These are phyloP conservation scores for Didymosphaeria variabile DNA, from an alignment of 2,329 filamentous ascomycete genomes.

Conservation along the genomic window DNA sequence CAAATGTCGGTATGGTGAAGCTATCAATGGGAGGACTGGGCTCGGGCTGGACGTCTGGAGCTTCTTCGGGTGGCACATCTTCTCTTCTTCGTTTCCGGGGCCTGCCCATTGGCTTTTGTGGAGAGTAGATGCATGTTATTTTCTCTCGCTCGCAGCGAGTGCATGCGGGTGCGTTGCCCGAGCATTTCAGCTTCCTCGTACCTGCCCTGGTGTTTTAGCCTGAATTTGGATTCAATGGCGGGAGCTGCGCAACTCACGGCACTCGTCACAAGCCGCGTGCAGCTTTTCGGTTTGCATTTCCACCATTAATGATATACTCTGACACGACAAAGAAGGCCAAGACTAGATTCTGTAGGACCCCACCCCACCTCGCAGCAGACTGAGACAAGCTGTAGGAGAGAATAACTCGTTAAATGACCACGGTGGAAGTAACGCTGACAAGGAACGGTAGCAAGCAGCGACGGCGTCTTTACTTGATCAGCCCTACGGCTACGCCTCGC, in stretches of 20 bases:
- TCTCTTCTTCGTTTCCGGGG: constrained; percentile 57
- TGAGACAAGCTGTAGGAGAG: background rate
- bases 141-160: constrained; percentile 53
- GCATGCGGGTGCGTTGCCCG: constrained; percentile 54
- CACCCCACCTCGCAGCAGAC: background rate
- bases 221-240: constrained; percentile 5
- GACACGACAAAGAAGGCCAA: background rate
- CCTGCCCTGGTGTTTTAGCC: constrained; percentile 40
- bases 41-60: constrained; percentile 15
- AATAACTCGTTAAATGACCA: background rate
- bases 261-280: constrained; percentile 48
- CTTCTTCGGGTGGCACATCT: constrained; percentile 23
- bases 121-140: constrained; percentile 57
- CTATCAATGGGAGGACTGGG: constrained; percentile 12
- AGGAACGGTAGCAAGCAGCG: constrained; percentile 8
- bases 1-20: constrained; percentile 16
- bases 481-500: constrained; percentile 11
- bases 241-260: constrained; percentile 37
- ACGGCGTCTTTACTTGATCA: constrained; percentile 13
- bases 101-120: constrained; percentile 60
- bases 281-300: constrained; percentile 36
- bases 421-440: background rate
- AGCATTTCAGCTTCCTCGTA: constrained; percentile 60
- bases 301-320: constrained; percentile 24
- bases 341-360: background rate